Evolutionary conservation across 768 basidiomycete species (phyloP), one percentile per base, ranked within the genome.

Genomic region (Leucosporidium yakuticum): DNA sequence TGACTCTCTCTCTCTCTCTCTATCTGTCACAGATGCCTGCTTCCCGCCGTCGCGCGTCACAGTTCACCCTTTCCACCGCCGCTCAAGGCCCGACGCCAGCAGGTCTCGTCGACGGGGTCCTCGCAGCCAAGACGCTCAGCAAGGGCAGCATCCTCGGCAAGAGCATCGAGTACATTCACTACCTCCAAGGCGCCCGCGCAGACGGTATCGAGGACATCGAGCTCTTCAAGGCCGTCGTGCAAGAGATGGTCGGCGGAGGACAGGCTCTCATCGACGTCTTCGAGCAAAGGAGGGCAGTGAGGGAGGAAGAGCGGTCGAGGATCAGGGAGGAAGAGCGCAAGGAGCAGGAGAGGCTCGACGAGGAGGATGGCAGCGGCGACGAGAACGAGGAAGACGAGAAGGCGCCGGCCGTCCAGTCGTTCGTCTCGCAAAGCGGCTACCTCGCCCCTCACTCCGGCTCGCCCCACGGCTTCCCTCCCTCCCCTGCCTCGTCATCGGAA

Each of bases 141-240:
- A 94, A 94, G 76, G 90, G 90, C 4, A 91, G 90, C 65, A 89
- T 94, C 8, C 83, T 94, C 15, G 90, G 88, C 47, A 94, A 93
- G 70, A 90, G 90, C 0, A 88, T 89, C 15, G 91, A 94, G 77
- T 94, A 94, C 76, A 94, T 94, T 69, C 79, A 81, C 83, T 87
- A 67, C 69, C 81, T 76, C 44, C 68, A 51, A 54, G 68, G 55
- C 47, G 60, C 78, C 44, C 58, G 72, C 56, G 49, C 62, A 11
- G 21, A 62, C 1, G 57, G 62, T 32, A 50, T 21, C 68, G 87
- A 88, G 14, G 91, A 92, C 7, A 77, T 94, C 49, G 93, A 93
- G 80, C 84, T 84, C 73, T 83, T 91, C 25, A 91, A 92, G 76
- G 71, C 72, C 4, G 83, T 90, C 47, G 81, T 93, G 36, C 84